Percentiles rank a stretch among this genome's conserved stretches.
Evolutionary conservation across 2,329 filamentous ascomycete species (phyloP).

Genomic region (Trichoderma atrobrunneum): DNA sequence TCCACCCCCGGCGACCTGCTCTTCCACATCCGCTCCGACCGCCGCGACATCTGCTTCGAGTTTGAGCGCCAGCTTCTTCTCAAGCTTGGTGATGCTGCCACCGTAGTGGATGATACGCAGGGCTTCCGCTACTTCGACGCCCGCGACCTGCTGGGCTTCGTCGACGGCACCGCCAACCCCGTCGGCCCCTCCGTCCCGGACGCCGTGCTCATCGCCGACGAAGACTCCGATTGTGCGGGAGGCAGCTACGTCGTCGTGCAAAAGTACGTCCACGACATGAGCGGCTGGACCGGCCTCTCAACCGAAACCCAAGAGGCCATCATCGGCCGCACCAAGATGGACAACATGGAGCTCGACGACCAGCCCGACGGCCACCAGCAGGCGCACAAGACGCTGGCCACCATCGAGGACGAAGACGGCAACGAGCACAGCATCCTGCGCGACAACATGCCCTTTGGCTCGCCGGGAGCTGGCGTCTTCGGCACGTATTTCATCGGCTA

Average conservation of each 20-base stretch:
- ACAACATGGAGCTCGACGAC: slow-evolving; percentile 55
- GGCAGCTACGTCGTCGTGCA: slow-evolving; percentile 60
- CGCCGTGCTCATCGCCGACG: slow-evolving; percentile 44
- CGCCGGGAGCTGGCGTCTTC: slow-evolving; percentile 48
- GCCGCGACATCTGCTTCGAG: slow-evolving; percentile 57
- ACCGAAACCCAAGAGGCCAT: slow-evolving; percentile 54
- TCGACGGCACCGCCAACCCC: slow-evolving; percentile 60
- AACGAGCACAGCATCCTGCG: slow-evolving; percentile 52
- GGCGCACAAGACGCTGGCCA: slow-evolving; percentile 54
- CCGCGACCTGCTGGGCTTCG: slow-evolving; percentile 57
- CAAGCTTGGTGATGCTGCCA: slow-evolving; percentile 45
- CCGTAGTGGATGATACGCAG: slow-evolving; percentile 50
- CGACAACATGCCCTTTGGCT: slow-evolving; percentile 61
- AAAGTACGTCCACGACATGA: slow-evolving; percentile 55
- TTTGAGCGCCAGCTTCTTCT: slow-evolving; percentile 55
- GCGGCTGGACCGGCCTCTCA: slow-evolving; percentile 43
- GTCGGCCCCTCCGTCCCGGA: slow-evolving; percentile 43
- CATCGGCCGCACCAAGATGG: slow-evolving; percentile 56
- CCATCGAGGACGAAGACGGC: slow-evolving; percentile 50
- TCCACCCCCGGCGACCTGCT: slow-evolving; percentile 56
- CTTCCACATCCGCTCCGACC: slow-evolving; percentile 57
- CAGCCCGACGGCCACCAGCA: slow-evolving; percentile 51
- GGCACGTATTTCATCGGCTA: slow-evolving; percentile 61
- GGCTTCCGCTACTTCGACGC: slow-evolving; percentile 61
- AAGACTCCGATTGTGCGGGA: slow-evolving; percentile 38